Evolutionary conservation across 2,329 filamentous ascomycete species (phyloP), one percentile per base, ranked within the genome.

Genomic region (Colletotrichum ledebouriae): DNA sequence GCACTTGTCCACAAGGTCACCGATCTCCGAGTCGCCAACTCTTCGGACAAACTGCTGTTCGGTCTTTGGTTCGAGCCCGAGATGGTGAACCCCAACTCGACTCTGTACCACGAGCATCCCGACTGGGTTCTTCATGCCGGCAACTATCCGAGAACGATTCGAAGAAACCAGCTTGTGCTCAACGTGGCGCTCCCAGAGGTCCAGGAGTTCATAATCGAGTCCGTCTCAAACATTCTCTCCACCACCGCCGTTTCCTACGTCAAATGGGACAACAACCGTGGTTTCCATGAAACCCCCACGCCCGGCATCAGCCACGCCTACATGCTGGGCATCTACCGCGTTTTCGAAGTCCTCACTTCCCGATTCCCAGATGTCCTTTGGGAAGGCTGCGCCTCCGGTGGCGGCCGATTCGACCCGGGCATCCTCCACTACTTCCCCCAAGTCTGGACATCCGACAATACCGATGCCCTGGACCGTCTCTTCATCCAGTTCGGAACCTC

Each of bases 181-280:
- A 90, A 91, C 59, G 76, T 90, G 0, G 88, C 84, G 0, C 77
- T 90, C 0, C 82, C 84, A 0, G 87, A 90, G 68, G 89, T 91
- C 0, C 89, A 91, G 70, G 83, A 90, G 1, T 90, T 85, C 67
- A 85, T 91, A 73, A 89, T 91, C 71, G 75, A 80, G 0, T 81
- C 83, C 0, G 79, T 91, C 3, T 83, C 87, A 2, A 77, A 80
- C 3, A 81, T 91, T 6, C 82, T 91, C 17, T 79, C 85, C 50
- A 84, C 79, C 1, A 83, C 84, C 0, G 79, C 85, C 25, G 85
- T 91, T 53, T 77, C 78, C 10, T 91, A 91, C 69, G 83, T 91
- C 69, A 91, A 91, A 71, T 91, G 89, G 89, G 89, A 91, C 71
- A 89, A 90, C 76, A 91, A 91, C 76, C 81, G 89, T 5, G 88